These are phyloP conservation scores for Thelonectria discophora DNA, from an alignment of 2,329 filamentous ascomycete species.

Conservation along the genomic window DNA sequence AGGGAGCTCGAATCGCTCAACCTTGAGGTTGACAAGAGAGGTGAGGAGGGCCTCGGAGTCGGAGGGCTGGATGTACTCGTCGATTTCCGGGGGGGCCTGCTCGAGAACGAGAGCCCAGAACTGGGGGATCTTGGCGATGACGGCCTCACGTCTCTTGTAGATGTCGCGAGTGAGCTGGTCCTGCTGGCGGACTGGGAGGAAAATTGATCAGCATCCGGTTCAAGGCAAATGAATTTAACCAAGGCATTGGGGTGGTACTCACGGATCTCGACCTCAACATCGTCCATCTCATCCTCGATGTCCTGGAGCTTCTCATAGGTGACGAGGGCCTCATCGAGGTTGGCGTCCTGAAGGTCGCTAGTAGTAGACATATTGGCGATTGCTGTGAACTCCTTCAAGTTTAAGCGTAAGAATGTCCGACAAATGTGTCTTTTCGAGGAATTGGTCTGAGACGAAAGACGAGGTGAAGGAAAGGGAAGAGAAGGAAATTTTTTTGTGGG, in stretches of 20 bases:
- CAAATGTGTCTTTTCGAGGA: background rate
- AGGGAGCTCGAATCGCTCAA: constrained; percentile 83
- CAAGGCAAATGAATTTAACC: too few species aligned
- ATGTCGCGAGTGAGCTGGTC: constrained; percentile 73
- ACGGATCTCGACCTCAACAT: constrained; percentile 85
- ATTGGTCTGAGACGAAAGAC: background rate
- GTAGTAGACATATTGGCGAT: constrained; percentile 46
- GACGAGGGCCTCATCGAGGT: constrained; percentile 50
- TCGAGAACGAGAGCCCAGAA: constrained; percentile 98
- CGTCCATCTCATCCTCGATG: constrained; percentile 84
- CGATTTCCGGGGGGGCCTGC: constrained; percentile 84
- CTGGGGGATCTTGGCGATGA: constrained; percentile 77
- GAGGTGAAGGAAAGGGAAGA: constrained; percentile 6
- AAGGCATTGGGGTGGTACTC: constrained; percentile 52
- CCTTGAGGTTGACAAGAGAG: constrained; percentile 72
- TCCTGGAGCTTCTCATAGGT: constrained; percentile 81
- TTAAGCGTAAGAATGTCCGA: background rate
- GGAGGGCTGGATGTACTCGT: constrained; percentile 84
- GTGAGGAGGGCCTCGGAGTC: constrained; percentile 79
- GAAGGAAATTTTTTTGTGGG: constrained; percentile 22
- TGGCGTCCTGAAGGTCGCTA: constrained; percentile 48
- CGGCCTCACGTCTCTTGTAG: constrained; percentile 77
- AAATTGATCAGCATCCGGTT: constrained; percentile 7
- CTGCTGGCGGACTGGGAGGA: constrained; percentile 75
- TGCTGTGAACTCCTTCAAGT: constrained; percentile 18